phyloP scores from a whole-genome alignment of 805 yeast species.

The Teunomyces funiuensis region DNA sequence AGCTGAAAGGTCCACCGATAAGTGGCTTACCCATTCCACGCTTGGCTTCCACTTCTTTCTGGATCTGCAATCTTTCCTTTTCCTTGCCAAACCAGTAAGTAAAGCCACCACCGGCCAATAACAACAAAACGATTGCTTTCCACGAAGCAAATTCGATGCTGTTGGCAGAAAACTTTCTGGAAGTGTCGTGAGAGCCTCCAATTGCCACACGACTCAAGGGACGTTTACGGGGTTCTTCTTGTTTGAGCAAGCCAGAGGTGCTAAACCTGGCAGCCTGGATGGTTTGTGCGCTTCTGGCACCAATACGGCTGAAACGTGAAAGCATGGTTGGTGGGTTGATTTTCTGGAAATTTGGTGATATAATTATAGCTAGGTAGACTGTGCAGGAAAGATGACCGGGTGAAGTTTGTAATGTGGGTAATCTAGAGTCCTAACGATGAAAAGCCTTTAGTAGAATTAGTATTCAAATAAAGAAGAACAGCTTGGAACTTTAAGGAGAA shows the following conservation, averaged over 20 bases:
- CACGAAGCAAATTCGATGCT: slow-evolving; percentile 77
- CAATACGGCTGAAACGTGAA: slow-evolving; percentile 2
- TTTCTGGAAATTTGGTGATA: slow-evolving; percentile 1
- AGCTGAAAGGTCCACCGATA: slow-evolving; percentile 85
- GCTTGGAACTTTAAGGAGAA: not conserved
- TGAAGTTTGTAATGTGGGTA: too few species aligned
- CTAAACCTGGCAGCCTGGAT: slow-evolving; percentile 1
- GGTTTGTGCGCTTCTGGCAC: slow-evolving; percentile 9
- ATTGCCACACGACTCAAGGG: slow-evolving; percentile 81
- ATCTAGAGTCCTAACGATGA: too few species aligned
- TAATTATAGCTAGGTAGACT: not conserved
- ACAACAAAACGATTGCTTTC: slow-evolving; percentile 72
- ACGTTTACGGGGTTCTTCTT: slow-evolving; percentile 31
- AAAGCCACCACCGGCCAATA: slow-evolving; percentile 68
- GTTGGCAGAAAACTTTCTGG: slow-evolving; percentile 35
- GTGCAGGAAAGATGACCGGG: slow-evolving; percentile 1
- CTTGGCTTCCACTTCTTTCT: slow-evolving; percentile 79
- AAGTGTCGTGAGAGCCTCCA: slow-evolving; percentile 50
- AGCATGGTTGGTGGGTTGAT: slow-evolving; percentile 5
- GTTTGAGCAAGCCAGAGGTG: not conserved
- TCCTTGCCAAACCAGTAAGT: slow-evolving; percentile 73
- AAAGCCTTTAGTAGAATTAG: too few species aligned
- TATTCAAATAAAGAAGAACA: too few species aligned
- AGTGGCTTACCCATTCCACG: slow-evolving; percentile 90
- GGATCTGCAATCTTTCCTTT: slow-evolving; percentile 69